Evolutionary conservation across 2,329 filamentous ascomycete species (phyloP).

Genomic region (Scytalidium lignicola): DNA sequence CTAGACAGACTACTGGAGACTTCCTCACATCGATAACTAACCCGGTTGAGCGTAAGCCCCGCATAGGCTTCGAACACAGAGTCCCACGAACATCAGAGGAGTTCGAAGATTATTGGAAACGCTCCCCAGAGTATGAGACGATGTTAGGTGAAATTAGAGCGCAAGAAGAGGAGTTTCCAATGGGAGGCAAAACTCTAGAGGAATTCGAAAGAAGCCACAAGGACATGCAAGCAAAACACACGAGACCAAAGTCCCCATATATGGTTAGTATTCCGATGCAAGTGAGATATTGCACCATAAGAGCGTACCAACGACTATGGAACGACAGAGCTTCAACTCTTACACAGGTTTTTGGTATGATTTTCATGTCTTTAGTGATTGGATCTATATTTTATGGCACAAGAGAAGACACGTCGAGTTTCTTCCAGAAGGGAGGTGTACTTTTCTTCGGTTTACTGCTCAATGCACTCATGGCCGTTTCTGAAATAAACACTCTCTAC

Average conservation of each 20-base stretch:
- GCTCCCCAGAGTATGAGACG: constrained; percentile 37
- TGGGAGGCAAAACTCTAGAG: constrained; percentile 28
- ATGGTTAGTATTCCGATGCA: constrained; percentile 77
- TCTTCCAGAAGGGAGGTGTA: constrained; percentile 58
- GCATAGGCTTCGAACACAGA: constrained; percentile 50
- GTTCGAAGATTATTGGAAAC: constrained; percentile 47
- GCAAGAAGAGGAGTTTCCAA: constrained; percentile 42
- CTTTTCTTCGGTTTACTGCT: constrained; percentile 66
- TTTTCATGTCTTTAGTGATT: constrained; percentile 56
- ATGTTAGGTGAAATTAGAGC: constrained; percentile 42
- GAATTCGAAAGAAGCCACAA: constrained; percentile 33
- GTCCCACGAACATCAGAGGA: constrained; percentile 51
- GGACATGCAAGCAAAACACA: constrained; percentile 39
- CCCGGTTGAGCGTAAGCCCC: constrained; percentile 51
- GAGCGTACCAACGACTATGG: constrained; percentile 71
- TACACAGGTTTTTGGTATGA: constrained; percentile 31
- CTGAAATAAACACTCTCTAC: constrained; percentile 69
- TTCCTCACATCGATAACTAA: constrained; percentile 75
- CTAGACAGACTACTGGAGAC: constrained; percentile 50
- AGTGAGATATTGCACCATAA: constrained; percentile 70
- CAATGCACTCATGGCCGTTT: constrained; percentile 59
- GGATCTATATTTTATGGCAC: constrained; percentile 62
- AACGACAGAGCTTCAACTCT: constrained; percentile 71
- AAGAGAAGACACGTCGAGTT: constrained; percentile 44
- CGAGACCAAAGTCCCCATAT: constrained; percentile 70